These are phyloP conservation scores for Candida suzukii DNA, from an alignment of 805 yeast species.

Conservation along the genomic window DNA sequence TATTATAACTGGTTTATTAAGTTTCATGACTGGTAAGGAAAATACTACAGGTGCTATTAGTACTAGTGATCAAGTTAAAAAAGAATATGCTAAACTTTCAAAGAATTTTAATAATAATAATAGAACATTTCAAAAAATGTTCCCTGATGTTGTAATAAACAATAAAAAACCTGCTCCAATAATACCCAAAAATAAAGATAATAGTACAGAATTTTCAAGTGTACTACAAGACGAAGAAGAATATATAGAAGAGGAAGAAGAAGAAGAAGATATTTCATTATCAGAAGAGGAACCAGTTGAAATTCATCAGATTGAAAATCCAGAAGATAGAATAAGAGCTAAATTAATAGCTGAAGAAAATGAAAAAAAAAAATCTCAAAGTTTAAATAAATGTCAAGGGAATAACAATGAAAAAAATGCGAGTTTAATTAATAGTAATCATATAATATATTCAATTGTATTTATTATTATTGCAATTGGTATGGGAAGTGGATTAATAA, in stretches of 20 bases:
- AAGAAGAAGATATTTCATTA: background rate
- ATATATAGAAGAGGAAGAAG: slow-evolving; percentile 1
- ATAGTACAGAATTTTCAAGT: too few species aligned
- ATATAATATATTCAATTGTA: slow-evolving; percentile 8
- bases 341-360: slow-evolving; percentile 4
- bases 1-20: slow-evolving; percentile 75
- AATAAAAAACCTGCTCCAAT: slow-evolving; percentile 29
- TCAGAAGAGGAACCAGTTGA: slow-evolving; percentile 19
- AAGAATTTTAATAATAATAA: slow-evolving; percentile 56
- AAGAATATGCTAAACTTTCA: slow-evolving; percentile 50
- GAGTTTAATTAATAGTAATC: slow-evolving; percentile 4
- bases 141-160: slow-evolving; percentile 57
- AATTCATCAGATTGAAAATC: slow-evolving; percentile 40
- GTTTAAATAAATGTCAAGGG: too few species aligned
- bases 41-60: slow-evolving; percentile 75
- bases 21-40: slow-evolving; percentile 89
- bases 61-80: slow-evolving; percentile 54
- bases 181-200: slow-evolving; percentile 5
- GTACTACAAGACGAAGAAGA: too few species aligned
- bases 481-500: slow-evolving; percentile 6
- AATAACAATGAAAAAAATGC: background rate
- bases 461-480: slow-evolving; percentile 12
- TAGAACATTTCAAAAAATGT: slow-evolving; percentile 48
- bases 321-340: slow-evolving; percentile 64
- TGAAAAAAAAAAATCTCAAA: background rate